Base-by-base conservation (phyloP, 2,329 filamentous ascomycete species). In the Alternaria angustiovoidea region DNA sequence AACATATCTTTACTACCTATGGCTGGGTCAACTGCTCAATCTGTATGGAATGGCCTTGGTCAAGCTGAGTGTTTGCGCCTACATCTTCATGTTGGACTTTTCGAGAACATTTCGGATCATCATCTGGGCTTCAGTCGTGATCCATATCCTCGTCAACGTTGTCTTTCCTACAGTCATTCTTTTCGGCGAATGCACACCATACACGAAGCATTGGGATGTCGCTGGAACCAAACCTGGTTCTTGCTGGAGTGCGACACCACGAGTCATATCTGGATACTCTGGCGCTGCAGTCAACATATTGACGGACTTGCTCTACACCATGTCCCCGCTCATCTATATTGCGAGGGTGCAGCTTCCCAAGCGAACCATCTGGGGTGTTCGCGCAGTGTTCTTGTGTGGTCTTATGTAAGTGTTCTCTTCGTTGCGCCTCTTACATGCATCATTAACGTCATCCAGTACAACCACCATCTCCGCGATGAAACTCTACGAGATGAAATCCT, bases 41-140 rank as follows among this genome's bases (percentile, higher is more conserved):
- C 56, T 73, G 0, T 72, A 72, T 11, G 68, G 68, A 9, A 73
- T 73, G 71, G 71, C 69, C 4, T 63, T 72, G 54, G 62, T 73
- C 22, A 73, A 72, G 32, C 54, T 72, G n/a, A 72, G 69, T 52
- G 70, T 73, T 5, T 72, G 69, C 41, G 64, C 69, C 22, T 73
- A 72, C 51, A 68, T 73, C 30, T 58, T 72, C 48, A 69, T 66
- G 64, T 56, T 73, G 30, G 67, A 73, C 18, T 73, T 73, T 24
- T 70, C 71, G 1, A 63, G 49, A 43, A 46, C 41, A 1, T 73
- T 71, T 16, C 63, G 68, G 9, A 59, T 70, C 7, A 34, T 70
- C 8, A 71, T 72, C 1, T 72, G 68, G 69, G 24, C 58, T 7
- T 71, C 68, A 9, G 46, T 72, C 1, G 61, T 69, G 1, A 8